Percentiles rank a stretch among this genome's conserved stretches.
Evolutionary conservation across 176 grass and related monocot genomes (phyloP).

Genomic region (Carex cristatella): DNA sequence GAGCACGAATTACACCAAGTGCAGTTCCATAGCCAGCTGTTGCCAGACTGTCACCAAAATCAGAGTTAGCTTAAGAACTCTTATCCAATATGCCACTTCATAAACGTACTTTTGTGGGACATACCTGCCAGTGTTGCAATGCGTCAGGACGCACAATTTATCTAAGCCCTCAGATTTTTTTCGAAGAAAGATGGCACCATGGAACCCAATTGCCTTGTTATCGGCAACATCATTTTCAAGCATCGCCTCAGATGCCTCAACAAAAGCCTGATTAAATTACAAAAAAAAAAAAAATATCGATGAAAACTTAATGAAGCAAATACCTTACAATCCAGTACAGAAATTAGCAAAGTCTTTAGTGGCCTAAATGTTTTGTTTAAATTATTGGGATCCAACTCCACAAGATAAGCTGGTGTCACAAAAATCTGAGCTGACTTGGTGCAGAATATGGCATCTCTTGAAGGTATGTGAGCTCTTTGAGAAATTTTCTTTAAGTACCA

Average conservation of each 20-base stretch:
- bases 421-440: background rate
- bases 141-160: conserved; percentile 65
- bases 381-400: background rate
- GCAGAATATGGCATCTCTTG: background rate
- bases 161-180: conserved; percentile 31
- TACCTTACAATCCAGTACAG: background rate
- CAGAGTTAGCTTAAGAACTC: background rate
- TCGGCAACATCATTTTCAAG: conserved; percentile 80
- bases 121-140: conserved; percentile 96
- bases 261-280: conserved; percentile 42
- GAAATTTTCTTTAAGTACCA: background rate
- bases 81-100: background rate
- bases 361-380: background rate
- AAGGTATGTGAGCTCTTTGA: background rate
- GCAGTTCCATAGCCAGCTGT: conserved; percentile 99
- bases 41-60: conserved; percentile 54
- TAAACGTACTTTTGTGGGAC: background rate
- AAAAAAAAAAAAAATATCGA: background rate
- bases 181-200: conserved; percentile 72
- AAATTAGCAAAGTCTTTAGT: background rate
- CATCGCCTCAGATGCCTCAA: conserved; percentile 83
- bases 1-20: conserved; percentile 76
- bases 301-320: background rate
- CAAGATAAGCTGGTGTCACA: background rate
- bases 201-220: conserved; percentile 88